These are phyloP conservation scores for Thielaviopsis punctulata DNA, from an alignment of 2,329 filamentous ascomycete species.

Conservation along the genomic window DNA sequence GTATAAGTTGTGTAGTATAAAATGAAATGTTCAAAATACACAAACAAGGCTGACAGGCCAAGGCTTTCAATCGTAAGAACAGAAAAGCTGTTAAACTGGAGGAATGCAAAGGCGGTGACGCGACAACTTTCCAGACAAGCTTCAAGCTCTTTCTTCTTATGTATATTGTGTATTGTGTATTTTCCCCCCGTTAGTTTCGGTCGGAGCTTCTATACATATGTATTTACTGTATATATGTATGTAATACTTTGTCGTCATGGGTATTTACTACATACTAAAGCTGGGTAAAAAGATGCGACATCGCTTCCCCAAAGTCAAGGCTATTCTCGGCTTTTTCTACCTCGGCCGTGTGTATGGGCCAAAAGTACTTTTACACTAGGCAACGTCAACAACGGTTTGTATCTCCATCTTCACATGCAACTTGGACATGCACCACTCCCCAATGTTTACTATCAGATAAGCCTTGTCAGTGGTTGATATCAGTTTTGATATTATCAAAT, in stretches of 20 bases:
- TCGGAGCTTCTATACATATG: background rate
- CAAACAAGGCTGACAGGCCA: slow-evolving; percentile 1
- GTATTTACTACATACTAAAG: no score
- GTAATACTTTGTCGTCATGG: slow-evolving; percentile 7
- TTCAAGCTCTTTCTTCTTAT: background rate
- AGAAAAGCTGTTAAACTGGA: background rate
- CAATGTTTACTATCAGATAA: no score
- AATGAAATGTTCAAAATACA: background rate
- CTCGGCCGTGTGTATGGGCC: slow-evolving; percentile 4
- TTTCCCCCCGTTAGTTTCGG: background rate
- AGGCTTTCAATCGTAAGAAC: background rate
- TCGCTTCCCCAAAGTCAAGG: slow-evolving; percentile 6
- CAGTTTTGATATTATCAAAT: background rate
- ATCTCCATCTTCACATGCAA: background rate
- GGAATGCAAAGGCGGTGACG: background rate
- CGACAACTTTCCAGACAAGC: no score
- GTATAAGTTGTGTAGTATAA: background rate
- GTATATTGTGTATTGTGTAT: background rate
- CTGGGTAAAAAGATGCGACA: slow-evolving; percentile 7
- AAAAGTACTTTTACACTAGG: slow-evolving; percentile 7
- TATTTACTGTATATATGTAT: no score
- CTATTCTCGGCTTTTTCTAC: slow-evolving; percentile 6
- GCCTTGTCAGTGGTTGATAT: no score
- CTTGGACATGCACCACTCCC: no score
- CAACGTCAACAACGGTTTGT: background rate